Conservation (phyloP, 23 red algal genomes). For the Gracilaria domingensis region DNA sequence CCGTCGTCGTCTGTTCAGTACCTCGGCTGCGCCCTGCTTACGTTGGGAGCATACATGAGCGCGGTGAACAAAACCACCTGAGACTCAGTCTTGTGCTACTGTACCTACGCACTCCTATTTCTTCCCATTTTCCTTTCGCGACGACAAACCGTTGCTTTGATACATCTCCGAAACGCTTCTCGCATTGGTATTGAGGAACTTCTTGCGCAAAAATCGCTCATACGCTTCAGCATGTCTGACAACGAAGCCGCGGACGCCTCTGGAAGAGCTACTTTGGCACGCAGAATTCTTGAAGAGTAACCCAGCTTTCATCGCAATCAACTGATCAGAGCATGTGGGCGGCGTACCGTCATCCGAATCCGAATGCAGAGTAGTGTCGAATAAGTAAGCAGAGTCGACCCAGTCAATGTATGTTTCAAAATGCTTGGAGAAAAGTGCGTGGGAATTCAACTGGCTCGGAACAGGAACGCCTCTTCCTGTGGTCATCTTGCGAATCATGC, state of each 20-base stretch:
- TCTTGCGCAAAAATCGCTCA: constrained; percentile 65
- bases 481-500: constrained; percentile 72
- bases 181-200: constrained; percentile 58
- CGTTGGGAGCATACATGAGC: constrained; percentile 9
- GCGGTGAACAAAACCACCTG: constrained; percentile 19
- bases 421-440: constrained; percentile 72
- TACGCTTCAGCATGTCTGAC: constrained; percentile 62
- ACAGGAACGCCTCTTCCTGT: constrained; percentile 70
- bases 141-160: neutral
- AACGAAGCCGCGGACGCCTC: constrained; percentile 29
- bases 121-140: neutral
- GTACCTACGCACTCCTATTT: too few relatives aligned
- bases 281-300: constrained; percentile 48
- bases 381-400: constrained; percentile 69
- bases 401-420: constrained; percentile 76
- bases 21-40: neutral
- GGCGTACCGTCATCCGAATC: neutral
- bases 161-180: constrained; percentile 45
- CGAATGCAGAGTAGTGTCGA: constrained; percentile 52
- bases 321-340: neutral
- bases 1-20: neutral
- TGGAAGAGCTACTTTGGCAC: neutral
- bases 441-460: constrained; percentile 63
- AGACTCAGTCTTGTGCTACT: neutral
- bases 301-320: constrained; percentile 63